Base-by-base conservation (phyloP, 495 filamentous ascomycete genomes). In the Aspergillus panamensis region DNA sequence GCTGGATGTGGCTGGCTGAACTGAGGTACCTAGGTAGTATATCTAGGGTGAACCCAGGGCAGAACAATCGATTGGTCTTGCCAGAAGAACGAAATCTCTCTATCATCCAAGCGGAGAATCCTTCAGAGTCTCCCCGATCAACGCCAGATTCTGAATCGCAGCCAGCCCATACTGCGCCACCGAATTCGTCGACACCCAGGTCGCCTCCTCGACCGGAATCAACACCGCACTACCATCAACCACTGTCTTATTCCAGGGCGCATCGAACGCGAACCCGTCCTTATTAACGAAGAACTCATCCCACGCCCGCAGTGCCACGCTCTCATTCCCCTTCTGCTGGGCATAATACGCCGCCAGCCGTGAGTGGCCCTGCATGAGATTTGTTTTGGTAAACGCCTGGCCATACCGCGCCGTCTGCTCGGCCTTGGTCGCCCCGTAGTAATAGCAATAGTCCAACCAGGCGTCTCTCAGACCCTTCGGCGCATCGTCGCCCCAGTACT, bases 401-500 rank as follows among this genome's bases (percentile, higher is more conserved):
- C 77, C 74, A 60, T 79, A 80, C 8, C 75, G 68, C 4, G 71
- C 66, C 14, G 47, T 59, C 54, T 80, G 77, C 58, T 75, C 76
- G 8, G 60, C 71, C 0, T 56, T 43, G 0, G 65, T 54, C 0
- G 74, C 77, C 20, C 53, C 55, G 45, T 68, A 76, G 59, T 70
- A 69, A 42, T 66, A 66, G 69, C 75, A 78, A 61, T 80, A 80
- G 29, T 78, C 76, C 3, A 77, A 53, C 74, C 75, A 80, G 13
- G 63, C 73, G n/a, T 65, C 48, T 16, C 73, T 63, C 50, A 80
- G 73, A 1, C 63, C 65, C 10, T 61, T 58, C 3, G 65, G 62
- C 0, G 59, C 47, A 20, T 68, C 62, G 21, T 58, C 48, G n/a
- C 54, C 62, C 29, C 59, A 60, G 55, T 73, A 69, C 32, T 75